phyloP scores from a whole-genome alignment of 805 yeast genomes.

The Trichomonascus vanleenenianus region DNA sequence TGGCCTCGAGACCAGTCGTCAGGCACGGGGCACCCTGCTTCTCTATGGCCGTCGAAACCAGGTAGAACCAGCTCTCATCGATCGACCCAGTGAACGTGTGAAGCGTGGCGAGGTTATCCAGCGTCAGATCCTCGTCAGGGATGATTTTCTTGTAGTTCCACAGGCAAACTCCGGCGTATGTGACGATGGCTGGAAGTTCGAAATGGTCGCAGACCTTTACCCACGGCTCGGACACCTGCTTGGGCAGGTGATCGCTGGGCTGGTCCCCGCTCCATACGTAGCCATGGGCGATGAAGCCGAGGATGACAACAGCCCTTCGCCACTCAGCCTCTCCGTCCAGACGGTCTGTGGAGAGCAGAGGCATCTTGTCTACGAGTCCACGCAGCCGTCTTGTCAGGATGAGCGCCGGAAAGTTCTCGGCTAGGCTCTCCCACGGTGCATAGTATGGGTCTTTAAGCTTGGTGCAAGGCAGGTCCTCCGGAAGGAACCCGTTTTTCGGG shows the following conservation, averaged over 20 bases:
- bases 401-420: slow-evolving; percentile 60
- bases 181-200: slow-evolving; percentile 77
- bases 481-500: slow-evolving; percentile 69
- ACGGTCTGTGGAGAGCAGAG: slow-evolving; percentile 43
- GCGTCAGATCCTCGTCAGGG: slow-evolving; percentile 42
- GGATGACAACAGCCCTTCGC: slow-evolving; percentile 73
- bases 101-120: slow-evolving; percentile 67
- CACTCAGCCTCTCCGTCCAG: slow-evolving; percentile 43
- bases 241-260: slow-evolving; percentile 59
- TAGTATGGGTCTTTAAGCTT: slow-evolving; percentile 55
- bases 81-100: slow-evolving; percentile 83
- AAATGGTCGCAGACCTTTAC: slow-evolving; percentile 47
- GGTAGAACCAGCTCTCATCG: slow-evolving; percentile 91
- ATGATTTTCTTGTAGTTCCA: slow-evolving; percentile 76
- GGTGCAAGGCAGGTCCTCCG: slow-evolving; percentile 55
- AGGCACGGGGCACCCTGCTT: slow-evolving; percentile 69
- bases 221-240: slow-evolving; percentile 63
- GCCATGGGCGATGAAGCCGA: slow-evolving; percentile 79
- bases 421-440: slow-evolving; percentile 71
- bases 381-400: slow-evolving; percentile 60
- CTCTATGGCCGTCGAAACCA: slow-evolving; percentile 83
- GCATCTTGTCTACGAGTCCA: slow-evolving; percentile 53
- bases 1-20: slow-evolving; percentile 58
- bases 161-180: slow-evolving; percentile 78
- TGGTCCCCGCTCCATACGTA: slow-evolving; percentile 72